A percentile compares a stretch with the other conserved stretches of the same genome.
Conservation (phyloP, 1,139 yeast genomes). For the Suhomyces ambrosiae region DNA sequence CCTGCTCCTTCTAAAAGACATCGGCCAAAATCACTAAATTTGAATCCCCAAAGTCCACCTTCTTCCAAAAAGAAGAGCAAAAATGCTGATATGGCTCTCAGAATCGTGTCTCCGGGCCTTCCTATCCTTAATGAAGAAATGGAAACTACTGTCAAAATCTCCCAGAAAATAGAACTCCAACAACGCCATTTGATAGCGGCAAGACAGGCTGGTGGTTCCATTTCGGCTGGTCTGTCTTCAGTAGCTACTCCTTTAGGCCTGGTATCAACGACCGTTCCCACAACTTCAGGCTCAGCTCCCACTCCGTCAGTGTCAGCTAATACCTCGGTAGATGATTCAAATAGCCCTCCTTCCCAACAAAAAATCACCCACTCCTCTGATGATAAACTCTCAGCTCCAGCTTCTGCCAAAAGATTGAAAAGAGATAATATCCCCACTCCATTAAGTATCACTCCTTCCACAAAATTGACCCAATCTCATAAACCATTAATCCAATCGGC, state of each 20-base stretch:
- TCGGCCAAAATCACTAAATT: slow-evolving; percentile 29
- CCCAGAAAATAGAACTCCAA: slow-evolving; percentile 50
- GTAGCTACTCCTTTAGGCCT: slow-evolving; percentile 3
- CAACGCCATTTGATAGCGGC: slow-evolving; percentile 51
- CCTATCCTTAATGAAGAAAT: slow-evolving; percentile 49
- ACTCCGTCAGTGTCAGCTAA: slow-evolving; percentile 9
- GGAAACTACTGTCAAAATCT: slow-evolving; percentile 48
- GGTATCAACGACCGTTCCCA: too few relatives aligned
- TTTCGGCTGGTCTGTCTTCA: slow-evolving; percentile 8
- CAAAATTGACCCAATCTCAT: slow-evolving; percentile 14
- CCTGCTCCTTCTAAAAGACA: slow-evolving; percentile 20
- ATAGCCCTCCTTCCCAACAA: slow-evolving; percentile 3
- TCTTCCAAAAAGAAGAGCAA: slow-evolving; percentile 3
- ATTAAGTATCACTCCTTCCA: slow-evolving; percentile 21
- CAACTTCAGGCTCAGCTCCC: too few relatives aligned
- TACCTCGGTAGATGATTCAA: slow-evolving; percentile 6
- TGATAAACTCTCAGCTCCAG: slow-evolving; percentile 26
- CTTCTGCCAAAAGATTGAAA: slow-evolving; percentile 40
- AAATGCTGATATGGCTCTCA: slow-evolving; percentile 32
- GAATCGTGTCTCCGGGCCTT: slow-evolving; percentile 52
- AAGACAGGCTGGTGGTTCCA: slow-evolving; percentile 22
- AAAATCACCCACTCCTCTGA: slow-evolving; percentile 8
- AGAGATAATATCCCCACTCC: slow-evolving; percentile 51
- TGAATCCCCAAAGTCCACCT: slow-evolving; percentile 19
- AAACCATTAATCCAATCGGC: slow-evolving; percentile 47